Conservation (phyloP, 202 grass and related monocot species). For the Carex arenaria region DNA sequence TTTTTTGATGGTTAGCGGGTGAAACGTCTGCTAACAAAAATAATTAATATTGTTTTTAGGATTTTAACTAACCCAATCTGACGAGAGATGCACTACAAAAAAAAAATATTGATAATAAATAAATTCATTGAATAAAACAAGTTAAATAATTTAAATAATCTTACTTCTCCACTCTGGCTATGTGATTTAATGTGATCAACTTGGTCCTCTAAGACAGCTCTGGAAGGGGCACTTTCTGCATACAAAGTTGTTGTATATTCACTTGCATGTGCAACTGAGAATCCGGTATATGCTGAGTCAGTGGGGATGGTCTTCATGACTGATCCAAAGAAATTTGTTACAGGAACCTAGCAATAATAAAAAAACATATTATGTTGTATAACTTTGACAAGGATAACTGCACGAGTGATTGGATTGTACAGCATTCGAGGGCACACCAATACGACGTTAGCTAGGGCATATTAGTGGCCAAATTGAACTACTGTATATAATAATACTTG, state of each 20-base stretch:
- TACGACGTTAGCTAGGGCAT: not conserved
- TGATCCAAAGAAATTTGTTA: constrained; percentile 99
- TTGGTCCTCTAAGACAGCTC: constrained; percentile 38
- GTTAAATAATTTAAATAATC: constrained; percentile 9
- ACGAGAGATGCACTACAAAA: not conserved
- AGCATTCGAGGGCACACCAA: not conserved
- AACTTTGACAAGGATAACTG: not conserved
- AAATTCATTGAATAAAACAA: not conserved
- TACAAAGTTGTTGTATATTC: constrained; percentile 13
- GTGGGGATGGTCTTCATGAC: constrained; percentile 97
- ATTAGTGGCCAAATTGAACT: not conserved
- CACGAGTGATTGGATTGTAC: not conserved
- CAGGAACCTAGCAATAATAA: constrained; percentile 58
- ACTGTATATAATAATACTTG: not conserved
- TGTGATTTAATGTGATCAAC: constrained; percentile 30
- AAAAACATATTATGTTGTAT: not conserved
- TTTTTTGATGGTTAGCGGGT: too few relatives aligned
- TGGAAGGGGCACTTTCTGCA: constrained; percentile 27
- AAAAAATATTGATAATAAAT: not conserved
- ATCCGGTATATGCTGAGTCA: constrained; percentile 69
- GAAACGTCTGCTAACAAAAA: not conserved
- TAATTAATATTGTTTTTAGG: not conserved
- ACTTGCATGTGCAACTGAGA: constrained; percentile 33
- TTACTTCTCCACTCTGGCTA: constrained; percentile 42
- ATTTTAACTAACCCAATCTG: not conserved